Evolutionary conservation across 2,329 filamentous ascomycete species (phyloP).

Genomic region (Pseudogymnoascus destructans): DNA sequence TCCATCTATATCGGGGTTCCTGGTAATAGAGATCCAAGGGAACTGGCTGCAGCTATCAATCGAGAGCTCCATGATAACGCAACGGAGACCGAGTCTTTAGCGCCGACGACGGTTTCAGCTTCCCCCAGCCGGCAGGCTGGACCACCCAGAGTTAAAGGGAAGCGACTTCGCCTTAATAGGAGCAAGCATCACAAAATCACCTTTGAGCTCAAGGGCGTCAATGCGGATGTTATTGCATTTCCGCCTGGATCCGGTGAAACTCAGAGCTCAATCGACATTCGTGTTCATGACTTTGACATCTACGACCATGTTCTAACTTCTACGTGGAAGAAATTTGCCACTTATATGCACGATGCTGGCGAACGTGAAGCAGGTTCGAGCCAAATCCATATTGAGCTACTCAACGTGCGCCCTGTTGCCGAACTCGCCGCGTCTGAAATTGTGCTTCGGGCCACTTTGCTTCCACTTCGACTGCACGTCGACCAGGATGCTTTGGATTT

Average conservation of each 20-base stretch:
- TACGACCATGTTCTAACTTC: conserved; percentile 92
- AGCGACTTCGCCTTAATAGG: conserved; percentile 60
- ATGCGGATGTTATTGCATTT: conserved; percentile 70
- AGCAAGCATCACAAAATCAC: conserved; percentile 92
- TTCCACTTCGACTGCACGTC: conserved; percentile 83
- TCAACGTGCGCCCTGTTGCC: conserved; percentile 76
- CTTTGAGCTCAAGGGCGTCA: conserved; percentile 78
- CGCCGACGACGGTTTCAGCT: conserved; percentile 56
- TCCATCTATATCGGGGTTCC: conserved; percentile 96
- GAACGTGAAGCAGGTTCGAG: conserved; percentile 72
- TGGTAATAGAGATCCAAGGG: conserved; percentile 68
- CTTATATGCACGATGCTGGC: conserved; percentile 79
- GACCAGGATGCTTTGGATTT: conserved; percentile 97
- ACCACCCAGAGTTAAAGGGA: conserved; percentile 29
- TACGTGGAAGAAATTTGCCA: conserved; percentile 96
- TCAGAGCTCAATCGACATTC: conserved; percentile 74
- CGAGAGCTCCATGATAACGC: conserved; percentile 71
- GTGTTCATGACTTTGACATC: conserved; percentile 71
- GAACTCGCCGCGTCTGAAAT: conserved; percentile 82
- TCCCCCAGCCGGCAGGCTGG: conserved; percentile 39
- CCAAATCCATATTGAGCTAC: conserved; percentile 80
- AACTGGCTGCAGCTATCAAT: conserved; percentile 75
- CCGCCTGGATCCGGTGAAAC: conserved; percentile 67
- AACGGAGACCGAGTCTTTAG: conserved; percentile 82
- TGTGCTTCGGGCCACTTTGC: conserved; percentile 62